Evolutionary conservation across 2,329 filamentous ascomycete genomes (phyloP).

Genomic region (Fusarium sp.): DNA sequence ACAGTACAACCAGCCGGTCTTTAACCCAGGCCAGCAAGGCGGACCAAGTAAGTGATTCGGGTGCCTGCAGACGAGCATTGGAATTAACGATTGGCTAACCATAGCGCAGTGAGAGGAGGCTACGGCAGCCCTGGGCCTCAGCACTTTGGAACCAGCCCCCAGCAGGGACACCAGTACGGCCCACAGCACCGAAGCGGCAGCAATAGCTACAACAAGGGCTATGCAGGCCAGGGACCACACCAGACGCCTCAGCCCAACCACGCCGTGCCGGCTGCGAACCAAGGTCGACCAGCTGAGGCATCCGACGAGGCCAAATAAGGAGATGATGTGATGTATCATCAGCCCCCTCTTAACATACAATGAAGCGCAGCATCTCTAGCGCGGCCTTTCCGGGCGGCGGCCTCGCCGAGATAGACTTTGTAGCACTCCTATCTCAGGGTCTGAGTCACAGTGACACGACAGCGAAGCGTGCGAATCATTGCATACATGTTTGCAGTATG

Average conservation of each 20-base stretch:
- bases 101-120: slow-evolving; percentile 70
- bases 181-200: slow-evolving; percentile 70
- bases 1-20: slow-evolving; percentile 83
- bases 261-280: slow-evolving; percentile 53
- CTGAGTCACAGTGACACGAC: slow-evolving; percentile 36
- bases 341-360: slow-evolving; percentile 30
- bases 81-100: slow-evolving; percentile 55
- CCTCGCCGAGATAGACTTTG: slow-evolving; percentile 43
- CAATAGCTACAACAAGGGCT: slow-evolving; percentile 69
- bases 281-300: slow-evolving; percentile 55
- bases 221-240: slow-evolving; percentile 62
- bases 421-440: slow-evolving; percentile 45
- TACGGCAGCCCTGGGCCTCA: slow-evolving; percentile 73
- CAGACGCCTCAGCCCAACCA: slow-evolving; percentile 57
- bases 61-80: slow-evolving; percentile 19
- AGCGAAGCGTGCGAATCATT: slow-evolving; percentile 42
- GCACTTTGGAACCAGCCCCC: slow-evolving; percentile 77
- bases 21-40: slow-evolving; percentile 76
- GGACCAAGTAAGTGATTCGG: slow-evolving; percentile 77
- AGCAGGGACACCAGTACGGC: slow-evolving; percentile 75
- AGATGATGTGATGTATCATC: slow-evolving; percentile 27
- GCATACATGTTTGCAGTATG: slow-evolving; percentile 43
- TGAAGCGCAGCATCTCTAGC: slow-evolving; percentile 45
- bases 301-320: slow-evolving; percentile 64
- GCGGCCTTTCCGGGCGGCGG: slow-evolving; percentile 41